A percentile compares a stretch with the other conserved stretches of the same genome.
Evolutionary conservation across 2,329 filamentous ascomycete species (phyloP).

Genomic region (Penicillium expansum): DNA sequence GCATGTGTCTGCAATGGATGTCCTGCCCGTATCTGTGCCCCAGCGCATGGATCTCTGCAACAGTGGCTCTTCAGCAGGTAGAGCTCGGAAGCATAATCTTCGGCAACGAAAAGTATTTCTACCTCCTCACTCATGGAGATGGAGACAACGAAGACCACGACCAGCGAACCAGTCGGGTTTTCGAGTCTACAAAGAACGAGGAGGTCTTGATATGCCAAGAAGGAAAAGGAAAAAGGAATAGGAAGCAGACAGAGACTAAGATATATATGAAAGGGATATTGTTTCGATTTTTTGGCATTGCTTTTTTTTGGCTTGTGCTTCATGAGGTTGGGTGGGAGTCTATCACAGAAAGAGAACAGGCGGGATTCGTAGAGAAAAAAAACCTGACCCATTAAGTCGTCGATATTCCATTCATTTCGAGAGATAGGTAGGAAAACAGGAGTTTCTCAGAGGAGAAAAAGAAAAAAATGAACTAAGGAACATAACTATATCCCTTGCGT

Average conservation of each 20-base stretch:
- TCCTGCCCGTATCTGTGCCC: constrained; percentile 69
- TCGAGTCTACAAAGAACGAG: constrained; percentile 36
- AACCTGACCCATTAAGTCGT: constrained; percentile 27
- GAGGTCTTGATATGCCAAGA: constrained; percentile 48
- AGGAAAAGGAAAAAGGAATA: background rate
- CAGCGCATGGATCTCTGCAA: constrained; percentile 55
- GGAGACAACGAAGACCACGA: constrained; percentile 23
- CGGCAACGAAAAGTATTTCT: constrained; percentile 38
- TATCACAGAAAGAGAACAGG: constrained; percentile 20
- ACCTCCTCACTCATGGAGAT: constrained; percentile 45
- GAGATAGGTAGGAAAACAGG: constrained; percentile 30
- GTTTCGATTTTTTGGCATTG: constrained; percentile 17
- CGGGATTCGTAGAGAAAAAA: constrained; percentile 15
- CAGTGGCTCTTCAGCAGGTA: constrained; percentile 64
- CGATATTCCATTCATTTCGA: constrained; percentile 30
- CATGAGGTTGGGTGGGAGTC: constrained; percentile 10
- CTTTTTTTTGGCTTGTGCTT: constrained; percentile 17
- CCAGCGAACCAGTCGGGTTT: constrained; percentile 21
- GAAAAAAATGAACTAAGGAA: constrained; percentile 18
- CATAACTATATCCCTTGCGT: constrained; percentile 18
- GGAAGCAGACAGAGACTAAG: background rate
- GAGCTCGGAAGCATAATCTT: constrained; percentile 30
- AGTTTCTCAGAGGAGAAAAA: constrained; percentile 21
- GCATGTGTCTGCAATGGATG: constrained; percentile 36
- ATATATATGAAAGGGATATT: constrained; percentile 1